Evolutionary conservation across 495 filamentous ascomycete genomes (phyloP).

Genomic region (Neurospora hispaniola): DNA sequence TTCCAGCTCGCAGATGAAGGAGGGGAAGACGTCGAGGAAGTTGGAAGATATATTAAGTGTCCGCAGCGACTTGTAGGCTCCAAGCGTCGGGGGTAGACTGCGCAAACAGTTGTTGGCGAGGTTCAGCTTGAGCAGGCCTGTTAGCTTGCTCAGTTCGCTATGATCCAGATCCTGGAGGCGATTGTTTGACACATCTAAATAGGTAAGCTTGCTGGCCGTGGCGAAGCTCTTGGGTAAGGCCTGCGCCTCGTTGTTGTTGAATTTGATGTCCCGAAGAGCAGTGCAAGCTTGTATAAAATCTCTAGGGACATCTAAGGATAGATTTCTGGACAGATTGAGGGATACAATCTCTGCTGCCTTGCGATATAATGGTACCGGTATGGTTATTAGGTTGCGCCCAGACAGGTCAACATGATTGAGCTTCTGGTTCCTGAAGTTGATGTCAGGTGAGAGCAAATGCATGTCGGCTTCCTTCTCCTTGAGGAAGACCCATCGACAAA

Average conservation of each 20-base stretch:
- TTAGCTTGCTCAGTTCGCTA: conserved; percentile 52
- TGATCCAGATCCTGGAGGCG: conserved; percentile 76
- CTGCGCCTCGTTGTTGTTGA: conserved; percentile 80
- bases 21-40: conserved; percentile 71
- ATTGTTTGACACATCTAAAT: conserved; percentile 92
- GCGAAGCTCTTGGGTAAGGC: conserved; percentile 77
- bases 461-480: conserved; percentile 81
- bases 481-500: conserved; percentile 90
- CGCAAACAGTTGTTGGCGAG: conserved; percentile 85
- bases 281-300: conserved; percentile 94
- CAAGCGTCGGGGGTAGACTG: conserved; percentile 68
- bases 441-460: conserved; percentile 47
- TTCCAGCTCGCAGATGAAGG: conserved; percentile 69
- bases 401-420: conserved; percentile 88
- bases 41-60: conserved; percentile 90
- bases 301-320: conserved; percentile 84
- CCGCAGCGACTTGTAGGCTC: conserved; percentile 60
- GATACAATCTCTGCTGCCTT: conserved; percentile 89
- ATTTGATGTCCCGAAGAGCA: conserved; percentile 90
- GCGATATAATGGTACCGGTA: conserved; percentile 87
- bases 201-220: conserved; percentile 69
- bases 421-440: conserved; percentile 76
- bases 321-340: conserved; percentile 82
- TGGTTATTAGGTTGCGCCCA: conserved; percentile 86
- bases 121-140: conserved; percentile 78